Conservation (phyloP, 192 early-diverging fungal genomes). For the Backusella tarrabulga region DNA sequence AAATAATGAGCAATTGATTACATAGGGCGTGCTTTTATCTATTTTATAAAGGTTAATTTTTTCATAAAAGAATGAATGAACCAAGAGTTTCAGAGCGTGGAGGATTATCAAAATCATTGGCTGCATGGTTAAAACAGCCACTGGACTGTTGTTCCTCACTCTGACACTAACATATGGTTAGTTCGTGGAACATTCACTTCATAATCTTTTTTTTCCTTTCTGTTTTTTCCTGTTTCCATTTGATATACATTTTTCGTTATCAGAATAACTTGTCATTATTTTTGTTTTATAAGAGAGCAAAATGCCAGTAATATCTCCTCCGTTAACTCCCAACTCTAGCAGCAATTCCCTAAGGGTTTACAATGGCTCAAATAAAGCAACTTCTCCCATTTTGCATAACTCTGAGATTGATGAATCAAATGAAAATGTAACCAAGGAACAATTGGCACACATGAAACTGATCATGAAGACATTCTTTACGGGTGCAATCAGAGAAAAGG, state of each 20-base stretch:
- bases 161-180: neutral
- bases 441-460: neutral
- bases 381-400: neutral
- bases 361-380: neutral
- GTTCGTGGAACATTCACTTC: neutral
- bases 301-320: neutral
- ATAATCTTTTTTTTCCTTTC: neutral
- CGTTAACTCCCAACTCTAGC: neutral
- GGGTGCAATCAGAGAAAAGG: neutral
- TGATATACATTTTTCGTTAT: neutral
- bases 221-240: neutral
- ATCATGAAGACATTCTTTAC: constrained; percentile 3
- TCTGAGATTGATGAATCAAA: neutral
- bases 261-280: neutral
- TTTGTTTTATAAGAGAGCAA: neutral
- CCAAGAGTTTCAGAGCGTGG: constrained; percentile 2
- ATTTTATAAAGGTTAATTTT: too few relatives aligned
- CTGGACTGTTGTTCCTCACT: neutral
- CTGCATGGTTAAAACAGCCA: neutral
- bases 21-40: too few relatives aligned
- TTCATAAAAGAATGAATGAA: too few relatives aligned
- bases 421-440: neutral
- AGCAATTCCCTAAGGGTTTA: neutral
- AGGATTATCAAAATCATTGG: neutral
- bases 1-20: too few relatives aligned